phyloP scores from a whole-genome alignment of 2,329 filamentous ascomycete genomes.

The Ilyonectria robusta region DNA sequence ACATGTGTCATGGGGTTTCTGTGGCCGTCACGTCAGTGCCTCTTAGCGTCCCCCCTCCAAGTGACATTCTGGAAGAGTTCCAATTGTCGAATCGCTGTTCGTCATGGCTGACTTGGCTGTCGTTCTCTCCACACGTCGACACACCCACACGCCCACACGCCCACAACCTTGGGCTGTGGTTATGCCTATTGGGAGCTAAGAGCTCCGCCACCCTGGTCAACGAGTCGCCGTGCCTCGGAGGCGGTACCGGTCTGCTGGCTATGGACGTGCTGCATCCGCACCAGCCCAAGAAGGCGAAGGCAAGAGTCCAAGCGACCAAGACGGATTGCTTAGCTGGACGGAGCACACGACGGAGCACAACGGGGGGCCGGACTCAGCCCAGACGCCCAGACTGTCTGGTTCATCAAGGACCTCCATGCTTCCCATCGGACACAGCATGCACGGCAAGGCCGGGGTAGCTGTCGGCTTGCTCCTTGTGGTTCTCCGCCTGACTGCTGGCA shows the following conservation, averaged over 20 bases:
- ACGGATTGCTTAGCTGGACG: conserved; percentile 7
- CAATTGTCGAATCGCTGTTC: conserved; percentile 49
- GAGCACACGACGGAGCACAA: conserved; percentile 5
- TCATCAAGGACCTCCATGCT: conserved; percentile 12
- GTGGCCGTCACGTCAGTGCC: conserved; percentile 46
- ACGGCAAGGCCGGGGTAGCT: conserved; percentile 5
- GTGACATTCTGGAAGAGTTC: conserved; percentile 50
- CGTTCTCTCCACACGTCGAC: conserved; percentile 26
- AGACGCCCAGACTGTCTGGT: conserved; percentile 11
- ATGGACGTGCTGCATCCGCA: background rate
- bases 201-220: conserved; percentile 27
- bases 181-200: conserved; percentile 27
- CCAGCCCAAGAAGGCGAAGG: conserved; percentile 6
- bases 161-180: conserved; percentile 25
- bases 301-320: conserved; percentile 2
- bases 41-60: conserved; percentile 38
- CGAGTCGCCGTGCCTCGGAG: conserved; percentile 21
- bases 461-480: conserved; percentile 8
- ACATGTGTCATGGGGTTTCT: conserved; percentile 45
- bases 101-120: conserved; percentile 38
- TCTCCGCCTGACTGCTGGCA: conserved; percentile 14
- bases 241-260: conserved; percentile 16
- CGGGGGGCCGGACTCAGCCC: conserved; percentile 1
- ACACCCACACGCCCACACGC: conserved; percentile 29
- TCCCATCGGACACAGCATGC: background rate